phyloP scores from a whole-genome alignment of 2,329 filamentous ascomycete genomes.

The Cryphonectria japonica region DNA sequence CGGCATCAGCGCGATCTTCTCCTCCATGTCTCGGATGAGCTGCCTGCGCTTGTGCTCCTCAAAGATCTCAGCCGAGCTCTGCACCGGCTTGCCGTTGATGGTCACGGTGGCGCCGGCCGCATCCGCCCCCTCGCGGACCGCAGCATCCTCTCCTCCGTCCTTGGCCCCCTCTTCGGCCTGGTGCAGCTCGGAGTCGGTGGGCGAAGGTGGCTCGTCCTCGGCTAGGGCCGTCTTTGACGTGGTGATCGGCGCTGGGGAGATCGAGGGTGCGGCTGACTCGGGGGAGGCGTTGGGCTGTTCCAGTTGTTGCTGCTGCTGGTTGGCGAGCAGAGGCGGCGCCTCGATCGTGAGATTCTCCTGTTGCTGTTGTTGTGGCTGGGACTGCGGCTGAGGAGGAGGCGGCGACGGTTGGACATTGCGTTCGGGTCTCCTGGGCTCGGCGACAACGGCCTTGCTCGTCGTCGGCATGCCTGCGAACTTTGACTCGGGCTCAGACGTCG shows the following conservation, averaged over 20 bases:
- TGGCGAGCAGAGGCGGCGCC: slow-evolving; percentile 17
- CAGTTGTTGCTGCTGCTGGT: slow-evolving; percentile 24
- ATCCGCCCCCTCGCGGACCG: background rate
- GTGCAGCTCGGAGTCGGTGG: slow-evolving; percentile 16
- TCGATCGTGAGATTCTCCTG: slow-evolving; percentile 19
- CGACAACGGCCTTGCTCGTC: slow-evolving; percentile 17
- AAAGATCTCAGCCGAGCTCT: slow-evolving; percentile 39
- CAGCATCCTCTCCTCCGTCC: background rate
- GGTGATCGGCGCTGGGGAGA: background rate
- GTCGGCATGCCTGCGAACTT: slow-evolving; percentile 27
- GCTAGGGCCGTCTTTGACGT: slow-evolving; percentile 1
- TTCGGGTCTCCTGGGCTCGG: slow-evolving; percentile 14
- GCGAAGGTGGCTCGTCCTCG: slow-evolving; percentile 23
- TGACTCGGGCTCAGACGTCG: slow-evolving; percentile 19
- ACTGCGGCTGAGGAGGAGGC: background rate
- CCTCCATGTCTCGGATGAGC: slow-evolving; percentile 52
- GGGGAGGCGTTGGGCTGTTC: background rate
- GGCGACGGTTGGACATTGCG: slow-evolving; percentile 25
- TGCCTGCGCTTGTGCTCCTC: slow-evolving; percentile 51
- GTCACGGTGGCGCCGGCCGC: slow-evolving; percentile 8
- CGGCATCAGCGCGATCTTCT: slow-evolving; percentile 54
- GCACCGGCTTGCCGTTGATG: slow-evolving; percentile 31
- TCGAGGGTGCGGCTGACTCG: background rate
- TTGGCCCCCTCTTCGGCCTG: slow-evolving; percentile 42
- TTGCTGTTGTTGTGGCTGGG: background rate